Base-by-base conservation (phyloP, 139 green algal genomes). In the Yamagishiella unicocca region DNA sequence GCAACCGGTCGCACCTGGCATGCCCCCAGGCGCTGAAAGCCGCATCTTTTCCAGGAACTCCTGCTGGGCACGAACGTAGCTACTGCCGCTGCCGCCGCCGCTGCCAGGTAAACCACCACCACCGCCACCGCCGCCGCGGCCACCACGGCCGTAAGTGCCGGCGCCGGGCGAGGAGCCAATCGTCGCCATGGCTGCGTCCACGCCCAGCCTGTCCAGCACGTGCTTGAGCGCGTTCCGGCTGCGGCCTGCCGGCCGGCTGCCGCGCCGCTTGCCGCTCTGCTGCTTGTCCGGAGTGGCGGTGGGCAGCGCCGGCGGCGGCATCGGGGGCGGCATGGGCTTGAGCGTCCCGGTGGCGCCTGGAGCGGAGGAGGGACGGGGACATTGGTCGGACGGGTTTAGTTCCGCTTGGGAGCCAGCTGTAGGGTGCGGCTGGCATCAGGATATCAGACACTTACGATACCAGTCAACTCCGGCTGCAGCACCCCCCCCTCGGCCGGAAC, bases 131-230 rank as follows among this genome's bases (percentile, higher is more conserved):
- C 35, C 40, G 9, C 22, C 64, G 64, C 64, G 10, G n/a, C n/a
- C 64, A 40, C 12, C 37, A 21, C 17, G 38, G 9, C 40, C 38
- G 10, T 8, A 9, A 12, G 17, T 12, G 12, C 50, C 50, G 12
- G 42, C 21, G 7, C n/a, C 40, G 37, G 31, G 40, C 14, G 37
- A 46, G n/a, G n/a, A n/a, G 25, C 58, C 78, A 25, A 77, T 42
- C 27, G 64, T 62, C 1, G 82, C 45, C 61, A 76, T 31, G 21
- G 58, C 78, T 14, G 81, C 21, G 35, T 90, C 87, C 35, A 90
- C 53, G 3, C 84, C 89, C 55, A 92, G 64, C 40, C 89, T 84
- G 53, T 92, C 84, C 72, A 92, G 75, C 76, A 89, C 64, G 50
- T 85, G 58, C 54, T 75, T 80, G 8, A 92, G 82, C 1, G 72